Conservation (phyloP, 768 basidiomycete genomes). For the Inosperma sp. region DNA sequence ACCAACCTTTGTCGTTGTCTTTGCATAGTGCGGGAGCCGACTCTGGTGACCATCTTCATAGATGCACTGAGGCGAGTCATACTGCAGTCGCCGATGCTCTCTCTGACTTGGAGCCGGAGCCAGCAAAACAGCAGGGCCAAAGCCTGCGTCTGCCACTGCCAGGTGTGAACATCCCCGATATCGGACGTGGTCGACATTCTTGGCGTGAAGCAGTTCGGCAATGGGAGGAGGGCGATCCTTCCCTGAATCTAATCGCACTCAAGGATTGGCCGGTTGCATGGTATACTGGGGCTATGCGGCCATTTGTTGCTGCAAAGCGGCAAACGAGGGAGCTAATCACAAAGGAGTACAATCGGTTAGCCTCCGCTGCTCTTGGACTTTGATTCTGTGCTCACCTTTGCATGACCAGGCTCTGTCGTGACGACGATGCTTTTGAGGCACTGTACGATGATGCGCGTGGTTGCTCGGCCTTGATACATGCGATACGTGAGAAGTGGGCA, state of each 20-base stretch:
- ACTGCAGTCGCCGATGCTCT: neutral
- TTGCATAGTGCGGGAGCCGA: too few relatives aligned
- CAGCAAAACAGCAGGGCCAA: neutral
- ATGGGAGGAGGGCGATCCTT: slow-evolving; percentile 24
- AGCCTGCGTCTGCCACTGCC: slow-evolving; percentile 10
- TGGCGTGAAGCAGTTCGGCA: slow-evolving; percentile 27
- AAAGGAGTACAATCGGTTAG: slow-evolving; percentile 23
- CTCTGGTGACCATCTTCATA: too few relatives aligned
- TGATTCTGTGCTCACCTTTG: neutral
- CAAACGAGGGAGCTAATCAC: slow-evolving; percentile 19
- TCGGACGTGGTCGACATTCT: slow-evolving; percentile 15
- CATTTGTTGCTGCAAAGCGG: slow-evolving; percentile 17
- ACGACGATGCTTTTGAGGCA: slow-evolving; percentile 9
- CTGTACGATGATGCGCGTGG: too few relatives aligned
- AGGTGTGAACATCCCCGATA: slow-evolving; percentile 18
- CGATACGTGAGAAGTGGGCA: too few relatives aligned
- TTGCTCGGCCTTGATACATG: too few relatives aligned
- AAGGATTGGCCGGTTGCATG: slow-evolving; percentile 28
- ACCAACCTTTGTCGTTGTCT: too few relatives aligned
- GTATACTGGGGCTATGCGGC: slow-evolving; percentile 22
- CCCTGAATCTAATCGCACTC: slow-evolving; percentile 16
- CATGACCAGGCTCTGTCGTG: slow-evolving; percentile 14
- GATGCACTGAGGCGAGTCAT: too few relatives aligned
- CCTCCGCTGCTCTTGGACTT: neutral
- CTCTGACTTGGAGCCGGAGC: neutral